Percentiles rank a stretch among this genome's conserved stretches.
phyloP scores from a whole-genome alignment of 192 early-diverging fungal genomes.

The Backusella sp. region DNA sequence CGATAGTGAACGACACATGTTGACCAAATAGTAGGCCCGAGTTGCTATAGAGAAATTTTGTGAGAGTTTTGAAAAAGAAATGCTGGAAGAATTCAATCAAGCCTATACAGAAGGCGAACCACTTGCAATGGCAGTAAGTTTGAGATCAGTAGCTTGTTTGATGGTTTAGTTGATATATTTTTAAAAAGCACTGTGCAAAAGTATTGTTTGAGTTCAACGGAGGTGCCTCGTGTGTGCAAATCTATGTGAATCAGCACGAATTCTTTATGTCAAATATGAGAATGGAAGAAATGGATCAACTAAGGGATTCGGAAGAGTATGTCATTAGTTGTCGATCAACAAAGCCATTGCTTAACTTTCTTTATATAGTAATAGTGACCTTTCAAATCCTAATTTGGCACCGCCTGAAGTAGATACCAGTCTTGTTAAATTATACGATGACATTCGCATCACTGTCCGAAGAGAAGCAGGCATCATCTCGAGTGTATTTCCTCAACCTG shows the following conservation, averaged over 20 bases:
- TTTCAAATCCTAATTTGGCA: conserved; percentile 47
- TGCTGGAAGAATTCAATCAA: conserved; percentile 85
- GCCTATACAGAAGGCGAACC: conserved; percentile 78
- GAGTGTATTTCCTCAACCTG: conserved; percentile 91
- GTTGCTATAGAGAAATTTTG: conserved; percentile 89
- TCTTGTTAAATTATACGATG: conserved; percentile 77
- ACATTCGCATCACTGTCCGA: conserved; percentile 77
- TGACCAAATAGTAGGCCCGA: conserved; percentile 61
- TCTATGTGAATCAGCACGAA: conserved; percentile 96
- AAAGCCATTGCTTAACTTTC: neutral
- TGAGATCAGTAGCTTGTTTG: neutral
- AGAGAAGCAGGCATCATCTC: conserved; percentile 91
- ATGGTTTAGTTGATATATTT: neutral
- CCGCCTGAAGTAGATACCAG: conserved; percentile 70
- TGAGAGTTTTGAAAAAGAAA: conserved; percentile 87
- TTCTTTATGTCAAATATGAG: conserved; percentile 88
- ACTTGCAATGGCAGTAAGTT: conserved; percentile 70
- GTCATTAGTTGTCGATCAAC: neutral
- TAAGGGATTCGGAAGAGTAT: conserved; percentile 36
- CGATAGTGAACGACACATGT: neutral
- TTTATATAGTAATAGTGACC: conserved; percentile 37
- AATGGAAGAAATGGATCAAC: conserved; percentile 53
- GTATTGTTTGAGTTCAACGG: conserved; percentile 94
- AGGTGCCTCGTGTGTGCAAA: conserved; percentile 89
- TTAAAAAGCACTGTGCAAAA: conserved; percentile 73